These are phyloP conservation scores for Fraxinus velutina DNA, from an alignment of 305 asterid species.

Conservation along the genomic window DNA sequence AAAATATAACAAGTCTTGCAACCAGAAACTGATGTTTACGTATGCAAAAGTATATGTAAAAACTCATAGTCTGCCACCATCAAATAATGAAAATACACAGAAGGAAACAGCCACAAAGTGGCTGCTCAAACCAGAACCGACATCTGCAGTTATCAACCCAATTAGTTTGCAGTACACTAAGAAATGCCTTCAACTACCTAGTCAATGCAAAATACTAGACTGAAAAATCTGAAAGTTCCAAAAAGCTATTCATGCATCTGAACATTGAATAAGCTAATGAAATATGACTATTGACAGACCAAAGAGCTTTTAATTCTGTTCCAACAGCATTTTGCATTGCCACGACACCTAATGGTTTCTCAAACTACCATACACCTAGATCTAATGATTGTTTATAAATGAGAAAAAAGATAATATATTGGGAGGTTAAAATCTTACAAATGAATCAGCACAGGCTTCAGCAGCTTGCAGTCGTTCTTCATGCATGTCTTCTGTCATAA, in stretches of 20 bases:
- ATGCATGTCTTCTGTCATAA: constrained; percentile 95
- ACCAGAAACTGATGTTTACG: constrained; percentile 9
- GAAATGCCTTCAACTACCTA: background rate
- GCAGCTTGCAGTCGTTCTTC: constrained; percentile 89
- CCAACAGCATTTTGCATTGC: background rate
- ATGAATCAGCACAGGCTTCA: constrained; percentile 70
- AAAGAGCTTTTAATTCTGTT: background rate
- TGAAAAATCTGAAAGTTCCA: background rate
- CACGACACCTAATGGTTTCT: background rate
- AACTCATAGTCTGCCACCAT: background rate
- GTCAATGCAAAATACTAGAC: background rate
- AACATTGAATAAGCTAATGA: constrained; percentile 9
- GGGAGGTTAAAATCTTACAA: constrained; percentile 47
- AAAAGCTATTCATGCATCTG: background rate
- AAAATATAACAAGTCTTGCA: background rate
- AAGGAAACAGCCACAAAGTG: constrained; percentile 17
- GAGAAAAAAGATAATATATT: constrained; percentile 4
- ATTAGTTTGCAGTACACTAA: constrained; percentile 1
- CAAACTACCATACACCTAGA: constrained; percentile 3
- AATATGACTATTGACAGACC: constrained; percentile 8
- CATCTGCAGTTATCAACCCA: constrained; percentile 5
- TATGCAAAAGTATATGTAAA: background rate
- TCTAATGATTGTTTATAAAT: constrained; percentile 1
- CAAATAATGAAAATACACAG: constrained; percentile 5
- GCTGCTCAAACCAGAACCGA: constrained; percentile 19